phyloP scores from a whole-genome alignment of 768 basidiomycete genomes.

The Boletus rubescentipes region DNA sequence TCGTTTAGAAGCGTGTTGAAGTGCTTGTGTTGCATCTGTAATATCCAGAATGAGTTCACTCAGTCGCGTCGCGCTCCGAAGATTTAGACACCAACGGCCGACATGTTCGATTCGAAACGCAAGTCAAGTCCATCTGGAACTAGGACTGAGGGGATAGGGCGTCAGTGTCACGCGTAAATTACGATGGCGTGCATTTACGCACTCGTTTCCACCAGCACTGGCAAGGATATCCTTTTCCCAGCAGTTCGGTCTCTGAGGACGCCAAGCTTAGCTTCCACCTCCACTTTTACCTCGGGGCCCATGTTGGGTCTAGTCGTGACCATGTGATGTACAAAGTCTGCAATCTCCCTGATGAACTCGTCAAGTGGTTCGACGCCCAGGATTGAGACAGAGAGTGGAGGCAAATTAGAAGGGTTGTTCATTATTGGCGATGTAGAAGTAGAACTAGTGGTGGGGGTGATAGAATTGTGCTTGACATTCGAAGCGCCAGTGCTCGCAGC shows the following conservation, averaged over 20 bases:
- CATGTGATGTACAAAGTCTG: constrained; percentile 82
- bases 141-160: constrained; percentile 54
- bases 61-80: constrained; percentile 2
- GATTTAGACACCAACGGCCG: constrained; percentile 53
- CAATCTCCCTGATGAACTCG: constrained; percentile 90
- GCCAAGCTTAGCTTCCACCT: constrained; percentile 92
- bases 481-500: constrained; percentile 18
- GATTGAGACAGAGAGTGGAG: constrained; percentile 75
- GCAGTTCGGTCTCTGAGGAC: constrained; percentile 57
- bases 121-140: constrained; percentile 57
- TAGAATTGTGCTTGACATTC: constrained; percentile 21
- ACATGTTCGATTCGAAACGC: constrained; percentile 94
- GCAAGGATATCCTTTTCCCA: constrained; percentile 61
- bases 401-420: constrained; percentile 37
- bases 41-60: constrained; percentile 13
- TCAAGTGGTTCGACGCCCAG: constrained; percentile 89
- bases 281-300: constrained; percentile 52
- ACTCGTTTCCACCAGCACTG: constrained; percentile 86
- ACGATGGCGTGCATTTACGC: constrained; percentile 31
- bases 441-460: constrained; percentile 9
- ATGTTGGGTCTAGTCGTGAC: constrained; percentile 56
- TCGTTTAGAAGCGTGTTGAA: constrained; percentile 87
- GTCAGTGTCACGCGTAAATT: constrained; percentile 1
- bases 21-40: constrained; percentile 80
- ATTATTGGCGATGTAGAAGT: constrained; percentile 19